Conservation (phyloP, 169 alveolate genomes). For the Plasmodium vivax region DNA sequence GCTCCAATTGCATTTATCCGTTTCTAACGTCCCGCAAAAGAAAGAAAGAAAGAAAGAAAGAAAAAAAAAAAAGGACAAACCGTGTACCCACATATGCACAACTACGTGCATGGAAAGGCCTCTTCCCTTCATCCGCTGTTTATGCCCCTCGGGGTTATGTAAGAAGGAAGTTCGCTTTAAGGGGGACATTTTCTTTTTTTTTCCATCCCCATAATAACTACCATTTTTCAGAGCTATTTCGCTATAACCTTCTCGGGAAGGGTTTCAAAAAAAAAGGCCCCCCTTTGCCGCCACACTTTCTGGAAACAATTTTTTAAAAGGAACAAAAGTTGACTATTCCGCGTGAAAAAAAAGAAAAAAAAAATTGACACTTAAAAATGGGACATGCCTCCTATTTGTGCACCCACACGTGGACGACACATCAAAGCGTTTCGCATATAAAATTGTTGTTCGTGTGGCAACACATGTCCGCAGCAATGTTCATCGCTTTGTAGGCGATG, state of each 20-base stretch:
- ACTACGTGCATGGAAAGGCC: not conserved
- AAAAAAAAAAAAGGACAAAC: too few species aligned
- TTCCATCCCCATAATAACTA: not conserved
- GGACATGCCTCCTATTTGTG: not conserved
- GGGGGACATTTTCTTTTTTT: not conserved
- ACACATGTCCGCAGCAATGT: conserved; percentile 87
- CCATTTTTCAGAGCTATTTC: not conserved
- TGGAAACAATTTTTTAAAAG: not conserved
- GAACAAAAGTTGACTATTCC: not conserved
- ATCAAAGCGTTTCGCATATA: conserved; percentile 77
- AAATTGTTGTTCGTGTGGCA: conserved; percentile 81
- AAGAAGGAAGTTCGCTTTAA: not conserved
- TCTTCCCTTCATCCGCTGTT: not conserved
- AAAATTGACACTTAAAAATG: conserved; percentile 8
- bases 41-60: too few species aligned
- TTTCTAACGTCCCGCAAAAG: not conserved
- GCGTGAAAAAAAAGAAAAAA: not conserved
- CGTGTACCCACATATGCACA: not conserved
- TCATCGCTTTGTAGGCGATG: conserved; percentile 84
- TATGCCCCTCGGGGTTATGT: not conserved
- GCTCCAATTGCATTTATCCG: not conserved
- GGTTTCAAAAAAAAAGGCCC: not conserved
- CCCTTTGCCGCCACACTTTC: not conserved
- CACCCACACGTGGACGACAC: not conserved
- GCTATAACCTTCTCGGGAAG: not conserved